Evolutionary conservation across 1,139 yeast genomes (phyloP).

Genomic region (Sugiyamaella paludigena): DNA sequence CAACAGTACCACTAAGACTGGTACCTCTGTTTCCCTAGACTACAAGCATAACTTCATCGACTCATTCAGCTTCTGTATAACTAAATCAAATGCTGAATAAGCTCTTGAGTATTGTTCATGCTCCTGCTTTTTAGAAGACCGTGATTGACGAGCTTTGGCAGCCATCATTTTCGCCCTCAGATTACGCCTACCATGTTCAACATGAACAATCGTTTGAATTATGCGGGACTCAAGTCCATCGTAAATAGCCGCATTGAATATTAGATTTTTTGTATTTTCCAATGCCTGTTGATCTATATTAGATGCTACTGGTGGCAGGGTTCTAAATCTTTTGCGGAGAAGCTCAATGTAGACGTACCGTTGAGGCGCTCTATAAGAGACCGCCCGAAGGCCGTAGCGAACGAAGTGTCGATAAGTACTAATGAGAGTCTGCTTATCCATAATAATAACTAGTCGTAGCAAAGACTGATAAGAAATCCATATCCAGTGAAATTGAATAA

Average conservation of each 20-base stretch:
- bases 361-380: constrained; percentile 17
- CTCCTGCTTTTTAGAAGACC: background rate
- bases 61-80: constrained; percentile 19
- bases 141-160: constrained; percentile 2
- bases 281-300: constrained; percentile 6
- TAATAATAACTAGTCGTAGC: background rate
- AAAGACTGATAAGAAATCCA: too few relatives aligned
- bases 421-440: constrained; percentile 9
- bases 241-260: constrained; percentile 22
- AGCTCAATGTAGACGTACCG: constrained; percentile 13
- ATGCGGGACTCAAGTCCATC: constrained; percentile 24
- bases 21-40: background rate
- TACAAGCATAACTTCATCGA: constrained; percentile 17
- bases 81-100: constrained; percentile 13
- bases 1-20: too few relatives aligned
- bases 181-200: constrained; percentile 14
- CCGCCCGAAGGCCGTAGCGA: constrained; percentile 21
- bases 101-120: constrained; percentile 3
- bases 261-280: constrained; percentile 21
- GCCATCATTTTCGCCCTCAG: constrained; percentile 9
- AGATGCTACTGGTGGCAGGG: constrained; percentile 4
- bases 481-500: too few relatives aligned
- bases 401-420: constrained; percentile 16
- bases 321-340: constrained; percentile 14
- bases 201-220: constrained; percentile 21